Percentiles rank a stretch among this genome's conserved stretches.
phyloP scores from a whole-genome alignment of 768 basidiomycete species.

The Sporobolomyces roseus region DNA sequence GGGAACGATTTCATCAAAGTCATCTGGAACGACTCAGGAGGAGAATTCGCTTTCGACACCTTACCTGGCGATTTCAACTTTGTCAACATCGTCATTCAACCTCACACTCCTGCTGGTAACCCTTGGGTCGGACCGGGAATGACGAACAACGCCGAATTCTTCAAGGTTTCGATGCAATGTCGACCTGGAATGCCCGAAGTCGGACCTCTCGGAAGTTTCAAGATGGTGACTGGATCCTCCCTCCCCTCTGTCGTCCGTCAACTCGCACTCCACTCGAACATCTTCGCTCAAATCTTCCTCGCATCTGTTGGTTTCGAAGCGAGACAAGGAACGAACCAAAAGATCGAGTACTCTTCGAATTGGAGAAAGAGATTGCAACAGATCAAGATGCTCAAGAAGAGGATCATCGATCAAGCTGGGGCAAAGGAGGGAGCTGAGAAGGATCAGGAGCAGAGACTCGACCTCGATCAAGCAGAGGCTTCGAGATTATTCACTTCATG shows the following conservation, averaged over 20 bases:
- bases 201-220: conserved; percentile 85
- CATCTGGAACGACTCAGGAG: conserved; percentile 96
- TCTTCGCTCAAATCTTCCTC: conserved; percentile 73
- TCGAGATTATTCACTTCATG: conserved; percentile 34
- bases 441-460: neutral
- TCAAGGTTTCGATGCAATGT: conserved; percentile 86
- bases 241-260: conserved; percentile 84
- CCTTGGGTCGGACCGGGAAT: conserved; percentile 79
- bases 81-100: conserved; percentile 93
- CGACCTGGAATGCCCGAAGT: conserved; percentile 90
- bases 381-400: conserved; percentile 36
- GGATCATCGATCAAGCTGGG: conserved; percentile 17
- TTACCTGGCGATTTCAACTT: conserved; percentile 91
- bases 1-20: conserved; percentile 96
- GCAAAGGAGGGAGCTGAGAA: neutral
- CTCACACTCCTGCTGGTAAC: conserved; percentile 77
- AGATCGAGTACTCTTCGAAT: conserved; percentile 39
- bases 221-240: conserved; percentile 82
- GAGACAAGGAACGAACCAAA: conserved; percentile 19
- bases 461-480: conserved; percentile 35
- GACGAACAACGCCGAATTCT: conserved; percentile 63
- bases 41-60: conserved; percentile 79
- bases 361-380: conserved; percentile 41
- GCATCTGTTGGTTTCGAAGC: conserved; percentile 41
- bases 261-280: conserved; percentile 77